Conservation (phyloP, 768 basidiomycete species). For the Rhodocollybia butyracea region DNA sequence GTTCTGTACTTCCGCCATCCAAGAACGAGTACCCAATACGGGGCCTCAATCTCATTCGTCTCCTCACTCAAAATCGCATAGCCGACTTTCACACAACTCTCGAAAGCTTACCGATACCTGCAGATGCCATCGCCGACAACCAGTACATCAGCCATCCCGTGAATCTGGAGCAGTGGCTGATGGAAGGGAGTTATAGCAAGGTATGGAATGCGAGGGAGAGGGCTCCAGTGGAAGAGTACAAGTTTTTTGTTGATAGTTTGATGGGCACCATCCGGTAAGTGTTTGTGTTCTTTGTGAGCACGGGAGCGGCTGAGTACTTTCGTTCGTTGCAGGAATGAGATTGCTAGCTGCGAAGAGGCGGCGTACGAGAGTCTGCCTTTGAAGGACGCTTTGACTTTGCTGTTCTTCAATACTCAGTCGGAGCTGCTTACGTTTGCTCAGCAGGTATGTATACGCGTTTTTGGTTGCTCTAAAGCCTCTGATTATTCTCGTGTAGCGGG, state of each 20-base stretch:
- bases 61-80: slow-evolving; percentile 93
- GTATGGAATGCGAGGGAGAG: slow-evolving; percentile 95
- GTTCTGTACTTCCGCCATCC: slow-evolving; percentile 76
- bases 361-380: slow-evolving; percentile 91
- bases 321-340: slow-evolving; percentile 73
- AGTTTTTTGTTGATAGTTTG: slow-evolving; percentile 88
- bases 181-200: slow-evolving; percentile 98
- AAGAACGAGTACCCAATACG: slow-evolving; percentile 85
- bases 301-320: neutral
- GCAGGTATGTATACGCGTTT: slow-evolving; percentile 44
- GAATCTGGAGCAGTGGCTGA: slow-evolving; percentile 93
- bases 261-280: slow-evolving; percentile 90
- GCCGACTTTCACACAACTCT: slow-evolving; percentile 97
- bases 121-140: slow-evolving; percentile 65
- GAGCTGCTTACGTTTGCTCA: slow-evolving; percentile 84
- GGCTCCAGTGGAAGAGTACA: slow-evolving; percentile 92
- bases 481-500: slow-evolving; percentile 48
- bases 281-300: slow-evolving; percentile 1
- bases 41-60: slow-evolving; percentile 90
- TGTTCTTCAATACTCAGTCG: slow-evolving; percentile 85
- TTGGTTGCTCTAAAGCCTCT: slow-evolving; percentile 3
- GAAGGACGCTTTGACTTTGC: slow-evolving; percentile 82
- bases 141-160: slow-evolving; percentile 82
- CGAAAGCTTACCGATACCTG: slow-evolving; percentile 77
- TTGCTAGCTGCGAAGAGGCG: slow-evolving; percentile 92